These are phyloP conservation scores for Epichloe sibirici DNA, from an alignment of 2,329 filamentous ascomycete genomes.

Conservation along the genomic window DNA sequence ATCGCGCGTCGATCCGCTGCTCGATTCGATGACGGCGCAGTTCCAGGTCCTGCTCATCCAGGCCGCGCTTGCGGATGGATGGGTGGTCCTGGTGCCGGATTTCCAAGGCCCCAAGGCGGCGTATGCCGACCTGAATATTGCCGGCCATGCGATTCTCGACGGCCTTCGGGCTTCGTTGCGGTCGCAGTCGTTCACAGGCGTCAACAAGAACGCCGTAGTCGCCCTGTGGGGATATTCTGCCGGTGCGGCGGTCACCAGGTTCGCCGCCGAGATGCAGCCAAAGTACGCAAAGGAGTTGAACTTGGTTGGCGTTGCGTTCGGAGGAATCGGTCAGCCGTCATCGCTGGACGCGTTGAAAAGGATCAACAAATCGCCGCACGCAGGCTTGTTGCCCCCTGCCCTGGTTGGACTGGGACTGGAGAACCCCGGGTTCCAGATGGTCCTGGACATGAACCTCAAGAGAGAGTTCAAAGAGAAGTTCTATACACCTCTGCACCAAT, in stretches of 20 bases:
- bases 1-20: not conserved
- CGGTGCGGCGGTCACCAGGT: not conserved
- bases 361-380: not conserved
- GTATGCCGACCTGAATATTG: not conserved
- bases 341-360: too few relatives aligned
- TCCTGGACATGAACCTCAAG: not conserved
- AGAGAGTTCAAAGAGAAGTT: not conserved
- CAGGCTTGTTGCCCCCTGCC: not conserved
- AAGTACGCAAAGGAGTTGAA: not conserved
- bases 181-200: not conserved
- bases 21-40: not conserved
- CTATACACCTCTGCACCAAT: not conserved
- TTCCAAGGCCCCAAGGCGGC: not conserved
- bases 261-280: not conserved
- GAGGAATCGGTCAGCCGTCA: too few relatives aligned
- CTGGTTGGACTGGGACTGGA: not conserved
- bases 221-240: slow-evolving; percentile 1
- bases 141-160: not conserved
- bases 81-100: not conserved
- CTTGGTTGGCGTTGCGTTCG: not conserved
- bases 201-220: not conserved
- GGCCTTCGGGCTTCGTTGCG: not conserved
- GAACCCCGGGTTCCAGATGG: not conserved
- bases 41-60: not conserved
- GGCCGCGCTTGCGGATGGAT: slow-evolving; percentile 1